These are phyloP conservation scores for Taiwanofungus camphoratus DNA, from an alignment of 1,284 basidiomycete species.

Conservation along the genomic window DNA sequence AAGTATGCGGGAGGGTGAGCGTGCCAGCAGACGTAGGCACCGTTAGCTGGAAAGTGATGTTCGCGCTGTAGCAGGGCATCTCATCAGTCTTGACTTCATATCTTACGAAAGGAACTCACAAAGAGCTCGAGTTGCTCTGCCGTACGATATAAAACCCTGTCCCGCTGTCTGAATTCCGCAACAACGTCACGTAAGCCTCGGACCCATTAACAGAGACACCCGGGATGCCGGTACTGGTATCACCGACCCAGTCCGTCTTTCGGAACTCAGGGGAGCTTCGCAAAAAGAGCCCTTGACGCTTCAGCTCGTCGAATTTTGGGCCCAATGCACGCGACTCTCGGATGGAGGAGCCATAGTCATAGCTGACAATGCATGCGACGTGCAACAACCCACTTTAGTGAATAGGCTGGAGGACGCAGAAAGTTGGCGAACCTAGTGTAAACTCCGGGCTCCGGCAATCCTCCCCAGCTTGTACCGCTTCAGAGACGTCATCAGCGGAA, in stretches of 20 bases:
- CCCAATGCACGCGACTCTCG: slow-evolving; percentile 65
- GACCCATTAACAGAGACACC: slow-evolving; percentile 43
- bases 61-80: slow-evolving; percentile 31
- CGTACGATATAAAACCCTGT: slow-evolving; percentile 68
- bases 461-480: slow-evolving; percentile 79
- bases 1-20: slow-evolving; percentile 49
- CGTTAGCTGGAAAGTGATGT: slow-evolving; percentile 48
- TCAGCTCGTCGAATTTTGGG: slow-evolving; percentile 68
- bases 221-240: slow-evolving; percentile 43
- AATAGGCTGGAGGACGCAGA: not conserved
- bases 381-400: not conserved
- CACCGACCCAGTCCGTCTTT: slow-evolving; percentile 69
- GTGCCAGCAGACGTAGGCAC: slow-evolving; percentile 45
- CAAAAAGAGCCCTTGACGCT: slow-evolving; percentile 69
- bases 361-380: slow-evolving; percentile 29
- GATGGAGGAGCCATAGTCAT: slow-evolving; percentile 66
- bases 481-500: not conserved
- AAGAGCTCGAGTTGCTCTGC: slow-evolving; percentile 60
- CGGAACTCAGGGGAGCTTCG: slow-evolving; percentile 70
- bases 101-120: slow-evolving; percentile 35
- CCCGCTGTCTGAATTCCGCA: slow-evolving; percentile 60
- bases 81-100: not conserved
- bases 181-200: slow-evolving; percentile 53
- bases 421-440: slow-evolving; percentile 39
- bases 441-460: slow-evolving; percentile 59